These are phyloP conservation scores for Daedaleopsis nitida DNA, from an alignment of 768 basidiomycete species.

Conservation along the genomic window DNA sequence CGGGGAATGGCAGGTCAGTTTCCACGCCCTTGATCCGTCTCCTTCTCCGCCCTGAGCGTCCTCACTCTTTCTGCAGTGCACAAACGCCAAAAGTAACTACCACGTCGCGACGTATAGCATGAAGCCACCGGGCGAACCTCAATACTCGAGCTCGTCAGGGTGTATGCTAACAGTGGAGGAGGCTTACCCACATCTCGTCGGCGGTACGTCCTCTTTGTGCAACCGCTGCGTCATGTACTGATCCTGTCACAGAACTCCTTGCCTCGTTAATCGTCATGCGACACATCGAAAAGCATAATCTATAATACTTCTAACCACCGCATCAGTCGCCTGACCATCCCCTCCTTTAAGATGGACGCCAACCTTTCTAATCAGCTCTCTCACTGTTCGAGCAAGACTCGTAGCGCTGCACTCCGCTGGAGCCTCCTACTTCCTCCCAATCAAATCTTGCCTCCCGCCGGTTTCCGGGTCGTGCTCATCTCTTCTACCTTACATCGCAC, in stretches of 20 bases:
- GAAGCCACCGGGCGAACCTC: constrained; percentile 55
- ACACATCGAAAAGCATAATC: constrained; percentile 51
- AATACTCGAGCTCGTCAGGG: constrained; percentile 56
- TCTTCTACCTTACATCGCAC: neutral
- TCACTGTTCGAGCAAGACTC: neutral
- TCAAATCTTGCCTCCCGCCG: neutral
- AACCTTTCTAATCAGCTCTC: neutral
- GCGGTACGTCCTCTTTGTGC: constrained; percentile 43
- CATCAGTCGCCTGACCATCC: neutral
- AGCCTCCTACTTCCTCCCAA: neutral
- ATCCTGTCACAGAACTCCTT: constrained; percentile 50
- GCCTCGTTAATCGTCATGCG: constrained; percentile 66
- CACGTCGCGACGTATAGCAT: constrained; percentile 64
- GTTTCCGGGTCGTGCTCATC: neutral
- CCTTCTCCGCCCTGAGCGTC: neutral
- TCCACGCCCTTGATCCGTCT: neutral
- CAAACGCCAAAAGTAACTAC: constrained; percentile 45
- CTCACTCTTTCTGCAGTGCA: constrained; percentile 59
- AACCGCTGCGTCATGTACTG: neutral
- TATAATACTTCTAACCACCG: constrained; percentile 30
- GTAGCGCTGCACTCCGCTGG: neutral
- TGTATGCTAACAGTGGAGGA: constrained; percentile 68
- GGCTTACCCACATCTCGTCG: constrained; percentile 53
- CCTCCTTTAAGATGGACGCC: neutral
- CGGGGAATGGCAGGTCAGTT: constrained; percentile 68